Conservation (phyloP, 106 monocot species). For the Gastrodia elata region DNA sequence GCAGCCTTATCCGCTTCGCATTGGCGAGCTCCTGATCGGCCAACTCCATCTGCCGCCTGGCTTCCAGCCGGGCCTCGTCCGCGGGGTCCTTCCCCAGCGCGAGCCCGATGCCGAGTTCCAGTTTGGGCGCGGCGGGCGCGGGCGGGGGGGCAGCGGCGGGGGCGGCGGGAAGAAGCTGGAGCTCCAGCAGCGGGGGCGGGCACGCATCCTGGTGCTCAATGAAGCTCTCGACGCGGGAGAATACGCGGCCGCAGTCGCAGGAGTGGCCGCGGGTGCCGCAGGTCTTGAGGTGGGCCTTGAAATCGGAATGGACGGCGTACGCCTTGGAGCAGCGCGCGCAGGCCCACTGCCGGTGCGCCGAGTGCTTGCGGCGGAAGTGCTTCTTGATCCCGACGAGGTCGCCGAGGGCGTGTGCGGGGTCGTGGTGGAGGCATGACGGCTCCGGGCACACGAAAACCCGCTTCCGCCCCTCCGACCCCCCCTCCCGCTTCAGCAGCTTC, state of each 20-base stretch:
- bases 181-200: constrained; percentile 17
- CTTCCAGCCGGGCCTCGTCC: constrained; percentile 5
- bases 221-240: constrained; percentile 89
- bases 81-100: neutral
- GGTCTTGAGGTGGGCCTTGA: constrained; percentile 94
- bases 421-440: constrained; percentile 81
- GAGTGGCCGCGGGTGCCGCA: constrained; percentile 92
- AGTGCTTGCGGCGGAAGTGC: constrained; percentile 85
- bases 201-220: constrained; percentile 83
- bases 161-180: constrained; percentile 10
- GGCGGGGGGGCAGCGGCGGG: neutral
- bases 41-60: constrained; percentile 2
- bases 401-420: constrained; percentile 78
- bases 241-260: constrained; percentile 94
- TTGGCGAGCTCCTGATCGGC: constrained; percentile 12
- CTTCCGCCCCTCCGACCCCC: constrained; percentile 32
- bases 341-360: constrained; percentile 64
- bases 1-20: constrained; percentile 13
- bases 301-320: constrained; percentile 89
- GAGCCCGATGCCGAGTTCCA: constrained; percentile 12
- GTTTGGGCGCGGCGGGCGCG: neutral
- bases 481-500: constrained; percentile 78
- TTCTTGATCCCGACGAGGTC: constrained; percentile 98
- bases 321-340: constrained; percentile 71
- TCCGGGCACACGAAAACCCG: constrained; percentile 94